These are phyloP conservation scores for Ceratobasidium sp. DNA, from an alignment of 1,284 basidiomycete genomes.

Conservation along the genomic window DNA sequence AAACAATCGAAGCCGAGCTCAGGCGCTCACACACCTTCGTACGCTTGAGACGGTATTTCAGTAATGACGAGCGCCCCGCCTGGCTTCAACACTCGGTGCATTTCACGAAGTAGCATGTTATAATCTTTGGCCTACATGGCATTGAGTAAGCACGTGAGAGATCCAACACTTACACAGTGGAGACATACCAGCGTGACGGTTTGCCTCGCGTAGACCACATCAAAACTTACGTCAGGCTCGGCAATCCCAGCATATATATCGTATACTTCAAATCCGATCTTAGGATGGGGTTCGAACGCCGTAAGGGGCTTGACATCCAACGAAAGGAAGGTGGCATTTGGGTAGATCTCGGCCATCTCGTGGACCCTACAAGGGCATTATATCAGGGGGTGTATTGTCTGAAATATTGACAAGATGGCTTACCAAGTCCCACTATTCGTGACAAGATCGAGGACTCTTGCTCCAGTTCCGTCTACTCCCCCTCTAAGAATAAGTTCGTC, in stretches of 20 bases:
- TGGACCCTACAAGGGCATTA: slow-evolving; percentile 3
- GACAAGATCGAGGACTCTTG: slow-evolving; percentile 1
- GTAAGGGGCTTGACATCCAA: slow-evolving; percentile 22
- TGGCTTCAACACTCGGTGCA: slow-evolving; percentile 34
- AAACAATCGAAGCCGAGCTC: neutral
- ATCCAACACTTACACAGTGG: no score
- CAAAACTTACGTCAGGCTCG: slow-evolving; percentile 23
- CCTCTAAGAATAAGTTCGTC: slow-evolving; percentile 1
- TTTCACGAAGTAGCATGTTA: slow-evolving; percentile 24
- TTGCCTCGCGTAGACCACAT: slow-evolving; percentile 11
- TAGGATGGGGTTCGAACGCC: neutral
- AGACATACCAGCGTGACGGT: neutral
- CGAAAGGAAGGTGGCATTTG: slow-evolving; percentile 3
- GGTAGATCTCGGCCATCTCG: slow-evolving; percentile 21
- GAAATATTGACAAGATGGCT: neutral
- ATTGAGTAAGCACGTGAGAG: neutral
- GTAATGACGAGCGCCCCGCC: slow-evolving; percentile 19
- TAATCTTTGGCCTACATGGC: slow-evolving; percentile 10
- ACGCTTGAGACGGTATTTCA: slow-evolving; percentile 29
- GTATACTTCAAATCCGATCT: slow-evolving; percentile 11
- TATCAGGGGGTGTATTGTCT: neutral
- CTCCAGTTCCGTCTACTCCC: slow-evolving; percentile 13
- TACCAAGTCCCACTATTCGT: slow-evolving; percentile 29
- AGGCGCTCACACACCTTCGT: slow-evolving; percentile 11
- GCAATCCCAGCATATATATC: slow-evolving; percentile 15